Conservation (phyloP, 192 early-diverging fungal species). For the Linnemannia hyalina region DNA sequence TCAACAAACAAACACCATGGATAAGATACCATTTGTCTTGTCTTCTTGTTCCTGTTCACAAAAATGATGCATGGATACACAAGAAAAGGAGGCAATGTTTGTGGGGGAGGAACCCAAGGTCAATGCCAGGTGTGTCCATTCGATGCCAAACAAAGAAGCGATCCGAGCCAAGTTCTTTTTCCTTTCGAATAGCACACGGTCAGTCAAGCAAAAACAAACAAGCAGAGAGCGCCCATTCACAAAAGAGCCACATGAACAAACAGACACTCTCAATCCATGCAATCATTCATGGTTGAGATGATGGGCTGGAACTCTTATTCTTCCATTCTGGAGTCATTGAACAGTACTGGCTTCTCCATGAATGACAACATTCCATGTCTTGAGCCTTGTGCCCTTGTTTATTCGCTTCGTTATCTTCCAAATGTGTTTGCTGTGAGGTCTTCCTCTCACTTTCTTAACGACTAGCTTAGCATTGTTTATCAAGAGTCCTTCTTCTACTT, state of each 20-base stretch:
- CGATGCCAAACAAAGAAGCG: neutral
- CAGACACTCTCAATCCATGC: neutral
- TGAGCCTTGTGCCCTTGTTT: neutral
- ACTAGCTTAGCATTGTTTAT: neutral
- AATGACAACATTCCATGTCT: no score
- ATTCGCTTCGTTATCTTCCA: neutral
- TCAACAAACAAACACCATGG: neutral
- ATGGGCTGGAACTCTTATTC: no score
- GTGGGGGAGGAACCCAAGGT: no score
- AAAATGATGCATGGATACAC: neutral
- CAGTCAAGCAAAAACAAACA: neutral
- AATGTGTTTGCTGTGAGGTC: neutral
- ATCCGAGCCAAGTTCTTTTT: slow-evolving; percentile 5
- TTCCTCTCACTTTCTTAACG: neutral
- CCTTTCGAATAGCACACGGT: neutral
- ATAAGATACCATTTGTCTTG: neutral
- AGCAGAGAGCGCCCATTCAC: neutral
- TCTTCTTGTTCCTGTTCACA: neutral
- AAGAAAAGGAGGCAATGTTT: neutral
- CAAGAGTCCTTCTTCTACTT: neutral
- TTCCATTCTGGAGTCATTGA: no score
- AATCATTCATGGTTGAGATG: neutral
- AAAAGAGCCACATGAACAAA: neutral
- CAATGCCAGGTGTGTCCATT: no score
- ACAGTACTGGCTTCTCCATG: no score